Conservation (phyloP, 192 early-diverging fungal species). For the Coemansia sp. region DNA sequence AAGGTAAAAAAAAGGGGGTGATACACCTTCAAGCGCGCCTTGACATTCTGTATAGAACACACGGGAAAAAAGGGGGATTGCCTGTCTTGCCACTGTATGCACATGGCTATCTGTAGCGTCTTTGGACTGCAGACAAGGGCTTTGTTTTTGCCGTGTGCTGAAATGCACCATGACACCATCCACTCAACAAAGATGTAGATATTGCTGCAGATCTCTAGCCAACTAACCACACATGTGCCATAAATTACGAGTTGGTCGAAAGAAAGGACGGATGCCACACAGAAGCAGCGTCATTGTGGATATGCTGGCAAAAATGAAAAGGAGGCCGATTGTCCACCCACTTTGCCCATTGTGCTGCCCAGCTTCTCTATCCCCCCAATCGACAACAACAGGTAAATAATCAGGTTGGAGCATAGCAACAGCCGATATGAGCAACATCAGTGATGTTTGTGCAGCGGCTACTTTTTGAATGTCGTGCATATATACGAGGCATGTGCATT, state of each 20-base stretch:
- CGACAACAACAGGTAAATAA: not conserved
- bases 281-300: not conserved
- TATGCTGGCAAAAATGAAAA: not conserved
- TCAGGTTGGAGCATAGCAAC: conserved; percentile 2
- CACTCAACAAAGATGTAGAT: not conserved
- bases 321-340: not conserved
- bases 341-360: not conserved
- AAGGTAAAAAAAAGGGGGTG: not conserved
- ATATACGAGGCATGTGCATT: not conserved
- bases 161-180: not conserved
- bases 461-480: conserved; percentile 2
- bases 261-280: not conserved
- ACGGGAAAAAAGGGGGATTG: no score
- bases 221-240: not conserved
- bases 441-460: not conserved
- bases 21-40: not conserved
- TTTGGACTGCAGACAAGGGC: not conserved
- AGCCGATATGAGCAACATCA: not conserved
- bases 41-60: not conserved
- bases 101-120: not conserved
- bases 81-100: not conserved
- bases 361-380: not conserved
- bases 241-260: not conserved
- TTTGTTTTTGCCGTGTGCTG: not conserved
- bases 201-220: not conserved